phyloP scores from a whole-genome alignment of 2,329 filamentous ascomycete genomes.

The Trichoderma oligosporum region DNA sequence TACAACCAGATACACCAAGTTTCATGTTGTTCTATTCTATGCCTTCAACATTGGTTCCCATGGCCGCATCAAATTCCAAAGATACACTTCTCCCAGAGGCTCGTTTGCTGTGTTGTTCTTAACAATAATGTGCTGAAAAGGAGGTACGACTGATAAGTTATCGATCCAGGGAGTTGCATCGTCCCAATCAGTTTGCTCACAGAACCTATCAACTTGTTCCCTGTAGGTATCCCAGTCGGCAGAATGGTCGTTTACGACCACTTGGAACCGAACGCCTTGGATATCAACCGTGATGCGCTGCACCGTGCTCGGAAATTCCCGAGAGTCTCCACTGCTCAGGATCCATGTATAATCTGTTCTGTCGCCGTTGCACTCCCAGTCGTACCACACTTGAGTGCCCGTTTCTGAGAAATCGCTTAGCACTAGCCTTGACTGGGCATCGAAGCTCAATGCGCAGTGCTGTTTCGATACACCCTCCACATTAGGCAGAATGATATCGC shows the following conservation, averaged over 20 bases:
- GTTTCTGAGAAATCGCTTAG: constrained; percentile 37
- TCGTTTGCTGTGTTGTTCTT: constrained; percentile 35
- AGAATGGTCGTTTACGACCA: constrained; percentile 38
- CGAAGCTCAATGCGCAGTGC: constrained; percentile 40
- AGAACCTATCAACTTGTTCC: constrained; percentile 34
- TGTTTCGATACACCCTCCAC: constrained; percentile 34
- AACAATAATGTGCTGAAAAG: constrained; percentile 37
- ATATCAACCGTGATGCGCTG: constrained; percentile 38
- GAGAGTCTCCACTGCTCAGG: constrained; percentile 31
- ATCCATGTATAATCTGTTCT: constrained; percentile 36
- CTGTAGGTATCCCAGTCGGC: constrained; percentile 33
- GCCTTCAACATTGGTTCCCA: constrained; percentile 45
- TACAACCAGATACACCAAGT: not conserved
- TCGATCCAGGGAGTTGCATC: constrained; percentile 29
- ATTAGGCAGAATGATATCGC: constrained; percentile 38
- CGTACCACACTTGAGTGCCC: constrained; percentile 43
- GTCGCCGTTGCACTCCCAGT: constrained; percentile 39
- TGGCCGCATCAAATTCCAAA: constrained; percentile 40
- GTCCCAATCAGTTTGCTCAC: constrained; percentile 29
- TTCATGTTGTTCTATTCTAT: too few relatives aligned
- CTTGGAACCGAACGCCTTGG: constrained; percentile 38
- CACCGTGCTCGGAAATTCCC: constrained; percentile 35
- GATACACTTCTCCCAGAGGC: constrained; percentile 35
- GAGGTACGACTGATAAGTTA: constrained; percentile 23
- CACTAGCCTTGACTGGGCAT: constrained; percentile 36